These are phyloP conservation scores for Fonsecaea nubica DNA, from an alignment of 2,329 filamentous ascomycete genomes.

Conservation along the genomic window DNA sequence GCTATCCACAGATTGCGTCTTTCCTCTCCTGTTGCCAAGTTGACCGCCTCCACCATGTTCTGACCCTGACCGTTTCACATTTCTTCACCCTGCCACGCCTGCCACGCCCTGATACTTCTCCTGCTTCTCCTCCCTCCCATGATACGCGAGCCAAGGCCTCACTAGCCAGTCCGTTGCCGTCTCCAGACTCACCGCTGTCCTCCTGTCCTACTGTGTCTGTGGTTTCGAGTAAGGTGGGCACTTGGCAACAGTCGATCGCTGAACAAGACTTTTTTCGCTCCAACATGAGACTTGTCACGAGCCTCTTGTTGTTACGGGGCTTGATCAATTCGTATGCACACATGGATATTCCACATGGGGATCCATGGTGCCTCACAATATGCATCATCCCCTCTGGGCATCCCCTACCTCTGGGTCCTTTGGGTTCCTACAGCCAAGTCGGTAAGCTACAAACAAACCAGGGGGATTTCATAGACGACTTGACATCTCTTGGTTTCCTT, in stretches of 20 bases:
- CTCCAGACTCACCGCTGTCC: background rate
- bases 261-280: background rate
- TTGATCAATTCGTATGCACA: background rate
- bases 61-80: background rate
- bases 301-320: background rate
- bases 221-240: background rate
- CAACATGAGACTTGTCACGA: background rate
- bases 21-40: background rate
- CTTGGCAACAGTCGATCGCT: background rate
- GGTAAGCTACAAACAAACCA: conserved; percentile 6
- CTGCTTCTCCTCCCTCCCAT: background rate
- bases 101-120: background rate
- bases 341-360: background rate
- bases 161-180: background rate
- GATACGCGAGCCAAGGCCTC: background rate
- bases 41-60: background rate
- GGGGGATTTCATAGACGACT: conserved; percentile 3
- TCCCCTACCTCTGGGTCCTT: too few species aligned
- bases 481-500: background rate
- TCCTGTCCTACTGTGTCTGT: background rate
- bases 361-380: background rate
- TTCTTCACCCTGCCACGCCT: background rate
- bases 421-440: background rate
- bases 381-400: conserved; percentile 5
- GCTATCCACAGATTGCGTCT: background rate